Evolutionary conservation across 2,329 filamentous ascomycete species (phyloP).

Genomic region (Microcyclospora tardicrescens): DNA sequence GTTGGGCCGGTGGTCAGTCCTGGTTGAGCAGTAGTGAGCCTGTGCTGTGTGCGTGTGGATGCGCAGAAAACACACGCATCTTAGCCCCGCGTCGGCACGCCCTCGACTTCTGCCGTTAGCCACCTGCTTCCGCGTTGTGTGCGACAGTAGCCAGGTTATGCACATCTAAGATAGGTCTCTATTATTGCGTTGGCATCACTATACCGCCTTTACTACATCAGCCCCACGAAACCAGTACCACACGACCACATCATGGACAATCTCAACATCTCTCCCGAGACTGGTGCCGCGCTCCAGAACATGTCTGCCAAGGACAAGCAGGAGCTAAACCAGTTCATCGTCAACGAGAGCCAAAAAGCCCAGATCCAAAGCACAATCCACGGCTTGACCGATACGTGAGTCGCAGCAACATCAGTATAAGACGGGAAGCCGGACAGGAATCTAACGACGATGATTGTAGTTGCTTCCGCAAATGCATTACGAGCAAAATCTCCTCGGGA

Average conservation of each 20-base stretch:
- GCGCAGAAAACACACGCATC: too few species aligned
- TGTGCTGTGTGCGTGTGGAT: too few species aligned
- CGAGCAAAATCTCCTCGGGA: slow-evolving; percentile 55
- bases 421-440: slow-evolving; percentile 23
- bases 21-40: too few species aligned
- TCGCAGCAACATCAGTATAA: slow-evolving; percentile 43
- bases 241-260: slow-evolving; percentile 13
- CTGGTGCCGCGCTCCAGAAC: slow-evolving; percentile 14
- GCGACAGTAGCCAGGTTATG: too few species aligned
- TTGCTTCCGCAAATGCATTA: slow-evolving; percentile 93
- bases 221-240: neutral
- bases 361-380: slow-evolving; percentile 39
- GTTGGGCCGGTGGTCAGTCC: too few species aligned
- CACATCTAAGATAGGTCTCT: too few species aligned
- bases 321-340: slow-evolving; percentile 75
- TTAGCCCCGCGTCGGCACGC: too few species aligned
- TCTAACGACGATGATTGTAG: slow-evolving; percentile 37
- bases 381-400: slow-evolving; percentile 20
- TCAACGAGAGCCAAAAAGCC: slow-evolving; percentile 77
- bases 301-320: slow-evolving; percentile 40
- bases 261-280: slow-evolving; percentile 15
- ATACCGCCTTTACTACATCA: neutral
- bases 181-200: too few species aligned
- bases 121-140: too few species aligned
- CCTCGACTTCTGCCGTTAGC: too few species aligned